A percentile compares a stretch with the other conserved stretches of the same genome.
phyloP scores from a whole-genome alignment of 352 stramenopile genomes.

The Globisporangium takayamanum region DNA sequence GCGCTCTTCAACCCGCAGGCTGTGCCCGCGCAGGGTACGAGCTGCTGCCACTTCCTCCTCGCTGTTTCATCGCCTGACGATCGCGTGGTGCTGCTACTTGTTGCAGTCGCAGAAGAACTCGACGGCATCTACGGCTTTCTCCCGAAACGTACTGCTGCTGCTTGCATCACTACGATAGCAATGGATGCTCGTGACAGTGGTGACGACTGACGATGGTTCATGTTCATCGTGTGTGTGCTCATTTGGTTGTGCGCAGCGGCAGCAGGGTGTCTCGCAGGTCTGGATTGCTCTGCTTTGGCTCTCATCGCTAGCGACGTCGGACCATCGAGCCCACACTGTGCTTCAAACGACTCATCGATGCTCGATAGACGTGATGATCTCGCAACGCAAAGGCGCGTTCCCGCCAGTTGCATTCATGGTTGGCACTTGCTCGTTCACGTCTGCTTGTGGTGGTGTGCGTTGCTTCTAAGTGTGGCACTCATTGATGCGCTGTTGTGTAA shows the following conservation, averaged over 20 bases:
- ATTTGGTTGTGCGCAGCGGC: slow-evolving; percentile 22
- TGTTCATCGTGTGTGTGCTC: not conserved
- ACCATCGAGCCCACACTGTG: not conserved
- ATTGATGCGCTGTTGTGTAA: not conserved
- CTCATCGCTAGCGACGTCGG: not conserved
- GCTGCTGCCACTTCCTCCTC: too few species aligned
- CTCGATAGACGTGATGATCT: slow-evolving; percentile 68
- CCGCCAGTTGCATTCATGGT: slow-evolving; percentile 70
- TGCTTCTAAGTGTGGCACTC: too few species aligned
- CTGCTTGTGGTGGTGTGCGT: not conserved
- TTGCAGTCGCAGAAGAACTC: slow-evolving; percentile 47
- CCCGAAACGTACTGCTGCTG: slow-evolving; percentile 25
- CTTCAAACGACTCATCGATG: too few species aligned
- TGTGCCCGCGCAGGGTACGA: slow-evolving; percentile 38
- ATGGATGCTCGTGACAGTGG: not conserved
- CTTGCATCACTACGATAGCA: not conserved
- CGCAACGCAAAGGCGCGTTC: slow-evolving; percentile 59
- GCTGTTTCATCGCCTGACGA: not conserved
- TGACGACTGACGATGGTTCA: not conserved
- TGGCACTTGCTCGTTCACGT: not conserved
- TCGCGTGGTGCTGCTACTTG: not conserved
- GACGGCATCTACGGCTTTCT: slow-evolving; percentile 43
- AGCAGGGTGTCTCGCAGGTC: slow-evolving; percentile 41
- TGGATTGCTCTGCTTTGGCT: slow-evolving; percentile 2
- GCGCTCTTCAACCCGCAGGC: slow-evolving; percentile 50